Evolutionary conservation across 768 basidiomycete species (phyloP).

Genomic region (Auricularia sp.): DNA sequence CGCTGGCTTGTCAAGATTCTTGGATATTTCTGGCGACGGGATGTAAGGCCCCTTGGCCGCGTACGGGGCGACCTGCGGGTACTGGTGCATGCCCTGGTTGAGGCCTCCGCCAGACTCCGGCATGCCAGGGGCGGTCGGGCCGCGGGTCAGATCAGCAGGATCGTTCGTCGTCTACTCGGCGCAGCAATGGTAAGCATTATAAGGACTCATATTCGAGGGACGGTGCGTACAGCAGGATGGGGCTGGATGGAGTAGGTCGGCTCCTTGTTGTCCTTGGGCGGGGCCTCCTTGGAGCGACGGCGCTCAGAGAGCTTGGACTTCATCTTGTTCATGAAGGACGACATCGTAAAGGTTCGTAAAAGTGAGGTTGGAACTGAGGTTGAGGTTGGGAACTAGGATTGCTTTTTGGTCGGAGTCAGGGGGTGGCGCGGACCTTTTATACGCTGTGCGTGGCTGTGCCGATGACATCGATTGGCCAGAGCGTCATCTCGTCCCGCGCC

Average conservation of each 20-base stretch:
- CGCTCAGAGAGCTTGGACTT: background rate
- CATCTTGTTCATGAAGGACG: background rate
- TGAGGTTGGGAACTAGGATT: background rate
- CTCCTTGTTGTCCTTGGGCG: background rate
- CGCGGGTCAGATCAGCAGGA: background rate
- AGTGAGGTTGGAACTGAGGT: background rate
- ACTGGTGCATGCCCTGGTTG: background rate
- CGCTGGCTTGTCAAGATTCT: background rate
- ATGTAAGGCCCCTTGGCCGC: background rate
- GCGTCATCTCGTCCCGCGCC: too few species aligned
- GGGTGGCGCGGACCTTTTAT: too few species aligned
- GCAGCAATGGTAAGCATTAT: background rate
- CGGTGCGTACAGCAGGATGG: background rate
- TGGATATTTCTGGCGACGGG: background rate
- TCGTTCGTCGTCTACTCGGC: background rate
- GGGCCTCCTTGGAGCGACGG: background rate
- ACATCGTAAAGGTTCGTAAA: background rate
- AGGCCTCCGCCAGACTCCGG: background rate
- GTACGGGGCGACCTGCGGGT: background rate
- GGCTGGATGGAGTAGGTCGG: constrained; percentile 1
- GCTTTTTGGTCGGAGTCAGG: too few species aligned
- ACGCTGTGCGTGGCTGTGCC: too few species aligned
- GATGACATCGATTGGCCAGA: too few species aligned
- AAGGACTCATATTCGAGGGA: background rate
- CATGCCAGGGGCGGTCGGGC: background rate